A percentile compares a stretch with the other conserved stretches of the same genome.
Evolutionary conservation across 331 rosid genomes (phyloP).

Genomic region (Phaseolus coccineus): DNA sequence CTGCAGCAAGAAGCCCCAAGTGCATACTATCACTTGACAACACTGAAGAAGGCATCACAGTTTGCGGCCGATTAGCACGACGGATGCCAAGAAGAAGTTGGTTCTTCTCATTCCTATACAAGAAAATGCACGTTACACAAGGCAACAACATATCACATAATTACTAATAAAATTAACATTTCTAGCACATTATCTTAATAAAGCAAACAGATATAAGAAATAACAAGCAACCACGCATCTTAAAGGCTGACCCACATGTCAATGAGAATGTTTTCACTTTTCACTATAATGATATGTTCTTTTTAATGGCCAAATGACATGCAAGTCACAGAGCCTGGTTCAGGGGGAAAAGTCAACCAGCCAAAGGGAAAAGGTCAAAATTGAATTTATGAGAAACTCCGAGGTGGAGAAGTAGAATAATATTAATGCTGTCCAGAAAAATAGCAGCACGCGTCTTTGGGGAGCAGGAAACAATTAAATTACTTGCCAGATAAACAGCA

Average conservation of each 20-base stretch:
- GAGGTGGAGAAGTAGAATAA: neutral
- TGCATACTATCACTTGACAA: constrained; percentile 99
- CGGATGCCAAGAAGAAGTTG: constrained; percentile 64
- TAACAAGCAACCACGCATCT: neutral
- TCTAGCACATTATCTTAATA: neutral
- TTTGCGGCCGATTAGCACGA: constrained; percentile 62
- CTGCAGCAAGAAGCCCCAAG: constrained; percentile 99
- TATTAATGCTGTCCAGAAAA: neutral
- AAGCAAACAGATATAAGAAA: constrained; percentile 7
- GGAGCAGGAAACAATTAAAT: constrained; percentile 32
- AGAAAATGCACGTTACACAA: constrained; percentile 32
- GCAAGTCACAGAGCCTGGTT: constrained; percentile 1
- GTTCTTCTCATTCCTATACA: constrained; percentile 59
- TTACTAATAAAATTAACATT: neutral
- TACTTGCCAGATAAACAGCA: constrained; percentile 92
- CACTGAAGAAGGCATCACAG: constrained; percentile 73
- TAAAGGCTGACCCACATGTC: constrained; percentile 18
- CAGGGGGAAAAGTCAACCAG: neutral
- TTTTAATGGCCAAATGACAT: neutral
- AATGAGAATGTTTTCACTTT: constrained; percentile 1
- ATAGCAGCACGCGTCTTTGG: neutral
- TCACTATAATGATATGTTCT: constrained; percentile 9
- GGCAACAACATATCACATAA: neutral
- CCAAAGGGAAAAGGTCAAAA: constrained; percentile 13
- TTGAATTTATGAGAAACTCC: constrained; percentile 2